phyloP scores from a whole-genome alignment of 176 grass and related monocot species.

The Echinochloa phyllopogon region DNA sequence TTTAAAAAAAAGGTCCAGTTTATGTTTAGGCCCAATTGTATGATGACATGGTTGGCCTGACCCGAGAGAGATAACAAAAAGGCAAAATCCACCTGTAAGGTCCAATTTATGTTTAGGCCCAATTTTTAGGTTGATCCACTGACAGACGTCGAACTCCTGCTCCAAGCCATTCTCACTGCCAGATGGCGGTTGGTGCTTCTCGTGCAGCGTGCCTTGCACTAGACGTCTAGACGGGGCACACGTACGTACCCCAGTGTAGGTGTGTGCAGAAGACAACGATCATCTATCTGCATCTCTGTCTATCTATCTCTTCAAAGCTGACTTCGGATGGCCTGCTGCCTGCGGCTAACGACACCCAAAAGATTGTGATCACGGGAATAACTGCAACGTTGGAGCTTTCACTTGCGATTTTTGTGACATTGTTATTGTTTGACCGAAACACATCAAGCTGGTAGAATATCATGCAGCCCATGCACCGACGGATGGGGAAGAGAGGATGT shows the following conservation, averaged over 20 bases:
- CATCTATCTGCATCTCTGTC: background rate
- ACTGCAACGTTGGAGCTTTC: background rate
- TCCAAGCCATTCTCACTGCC: background rate
- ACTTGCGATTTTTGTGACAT: slow-evolving; percentile 3
- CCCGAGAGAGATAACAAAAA: too few relatives aligned
- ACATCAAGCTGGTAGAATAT: background rate
- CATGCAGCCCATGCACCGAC: background rate
- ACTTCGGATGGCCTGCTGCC: background rate
- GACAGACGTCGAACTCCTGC: too few relatives aligned
- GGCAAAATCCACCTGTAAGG: too few relatives aligned
- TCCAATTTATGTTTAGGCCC: too few relatives aligned
- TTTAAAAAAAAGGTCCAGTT: too few relatives aligned
- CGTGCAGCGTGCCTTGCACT: background rate
- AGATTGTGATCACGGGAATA: background rate
- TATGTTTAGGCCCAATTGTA: too few relatives aligned
- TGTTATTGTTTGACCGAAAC: background rate
- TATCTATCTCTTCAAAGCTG: background rate
- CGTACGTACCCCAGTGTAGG: background rate
- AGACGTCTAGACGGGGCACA: background rate
- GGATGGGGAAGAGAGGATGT: background rate
- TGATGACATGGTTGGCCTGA: too few relatives aligned
- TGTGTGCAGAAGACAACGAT: background rate
- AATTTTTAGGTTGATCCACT: too few relatives aligned
- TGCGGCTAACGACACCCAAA: too few relatives aligned
- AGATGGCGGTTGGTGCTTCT: background rate